Conservation (phyloP, 306 rosid species). For the Oemleria cerasiformis region DNA sequence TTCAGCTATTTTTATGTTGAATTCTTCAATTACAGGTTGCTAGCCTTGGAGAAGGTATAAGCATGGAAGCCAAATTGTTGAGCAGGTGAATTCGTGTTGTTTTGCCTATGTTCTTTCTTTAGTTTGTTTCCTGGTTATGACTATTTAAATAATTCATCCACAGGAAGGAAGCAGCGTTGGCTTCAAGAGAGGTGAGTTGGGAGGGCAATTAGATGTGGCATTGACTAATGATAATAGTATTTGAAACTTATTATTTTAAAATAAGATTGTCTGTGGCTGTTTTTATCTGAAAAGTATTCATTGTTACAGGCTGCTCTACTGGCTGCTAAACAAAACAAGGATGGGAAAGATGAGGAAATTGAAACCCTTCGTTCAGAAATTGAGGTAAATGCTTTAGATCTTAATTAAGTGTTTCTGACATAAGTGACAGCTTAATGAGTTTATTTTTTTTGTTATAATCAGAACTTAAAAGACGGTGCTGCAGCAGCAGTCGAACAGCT, state of each 20-base stretch:
- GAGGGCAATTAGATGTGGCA: constrained; percentile 15
- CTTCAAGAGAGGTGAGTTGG: constrained; percentile 84
- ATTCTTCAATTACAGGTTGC: constrained; percentile 68
- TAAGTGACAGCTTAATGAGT: constrained; percentile 22
- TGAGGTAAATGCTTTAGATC: constrained; percentile 46
- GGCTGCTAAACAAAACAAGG: constrained; percentile 82
- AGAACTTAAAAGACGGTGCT: constrained; percentile 86
- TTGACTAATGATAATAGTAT: background rate
- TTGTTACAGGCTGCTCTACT: constrained; percentile 78
- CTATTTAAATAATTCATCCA: constrained; percentile 35
- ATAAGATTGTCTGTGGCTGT: constrained; percentile 1
- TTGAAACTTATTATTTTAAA: background rate
- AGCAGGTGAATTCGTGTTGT: constrained; percentile 55
- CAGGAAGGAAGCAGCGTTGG: constrained; percentile 97
- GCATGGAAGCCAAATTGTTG: constrained; percentile 88
- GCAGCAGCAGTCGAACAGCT: constrained; percentile 68
- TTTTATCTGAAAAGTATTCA: constrained; percentile 28
- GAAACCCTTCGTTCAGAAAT: constrained; percentile 75
- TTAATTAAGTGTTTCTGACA: constrained; percentile 15
- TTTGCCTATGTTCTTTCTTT: constrained; percentile 19
- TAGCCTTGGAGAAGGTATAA: constrained; percentile 91
- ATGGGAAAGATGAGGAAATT: constrained; percentile 74
- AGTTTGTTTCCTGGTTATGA: constrained; percentile 22
- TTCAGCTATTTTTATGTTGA: constrained; percentile 13
- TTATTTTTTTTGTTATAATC: constrained; percentile 20